A percentile compares a stretch with the other conserved stretches of the same genome.
Evolutionary conservation across 2,329 filamentous ascomycete species (phyloP).

Genomic region (Ascochyta pisi): DNA sequence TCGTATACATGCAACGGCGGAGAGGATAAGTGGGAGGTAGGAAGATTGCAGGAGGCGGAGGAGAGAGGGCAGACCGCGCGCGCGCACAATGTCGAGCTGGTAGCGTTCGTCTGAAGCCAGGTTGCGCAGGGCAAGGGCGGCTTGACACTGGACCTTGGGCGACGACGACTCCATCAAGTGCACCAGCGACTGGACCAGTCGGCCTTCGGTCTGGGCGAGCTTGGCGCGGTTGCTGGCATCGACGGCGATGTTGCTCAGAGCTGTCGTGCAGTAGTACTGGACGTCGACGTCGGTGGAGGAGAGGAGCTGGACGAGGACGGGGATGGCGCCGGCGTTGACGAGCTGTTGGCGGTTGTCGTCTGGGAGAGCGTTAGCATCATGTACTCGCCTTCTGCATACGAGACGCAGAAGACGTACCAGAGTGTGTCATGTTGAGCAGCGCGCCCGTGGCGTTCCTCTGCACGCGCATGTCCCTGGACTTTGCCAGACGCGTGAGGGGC

Average conservation of each 20-base stretch:
- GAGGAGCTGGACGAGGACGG: slow-evolving; percentile 92
- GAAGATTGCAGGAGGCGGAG: slow-evolving; percentile 91
- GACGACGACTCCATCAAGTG: slow-evolving; percentile 97
- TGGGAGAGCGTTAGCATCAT: slow-evolving; percentile 49
- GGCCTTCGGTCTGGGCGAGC: slow-evolving; percentile 86
- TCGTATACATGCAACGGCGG: slow-evolving; percentile 95
- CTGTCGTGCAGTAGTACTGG: slow-evolving; percentile 99
- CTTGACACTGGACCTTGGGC: slow-evolving; percentile 93
- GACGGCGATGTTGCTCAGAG: slow-evolving; percentile 97
- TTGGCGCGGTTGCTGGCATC: slow-evolving; percentile 90
- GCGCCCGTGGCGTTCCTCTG: slow-evolving; percentile 97
- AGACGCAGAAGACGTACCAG: slow-evolving; percentile 66
- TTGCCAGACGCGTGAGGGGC: slow-evolving; percentile 88
- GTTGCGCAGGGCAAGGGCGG: slow-evolving; percentile 90
- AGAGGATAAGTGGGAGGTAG: slow-evolving; percentile 93
- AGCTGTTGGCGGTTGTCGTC: slow-evolving; percentile 98
- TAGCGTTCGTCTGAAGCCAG: slow-evolving; percentile 98
- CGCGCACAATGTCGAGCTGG: slow-evolving; percentile 94
- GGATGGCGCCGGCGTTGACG: slow-evolving; percentile 96
- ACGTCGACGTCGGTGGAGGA: slow-evolving; percentile 95
- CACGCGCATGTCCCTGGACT: slow-evolving; percentile 98
- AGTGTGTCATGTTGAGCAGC: slow-evolving; percentile 98
- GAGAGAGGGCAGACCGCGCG: slow-evolving; percentile 82
- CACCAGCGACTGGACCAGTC: slow-evolving; percentile 91
- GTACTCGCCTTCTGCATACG: not conserved